A percentile compares a stretch with the other conserved stretches of the same genome.
Conservation (phyloP, 768 basidiomycete genomes). For the Tubosaeta sp. region DNA sequence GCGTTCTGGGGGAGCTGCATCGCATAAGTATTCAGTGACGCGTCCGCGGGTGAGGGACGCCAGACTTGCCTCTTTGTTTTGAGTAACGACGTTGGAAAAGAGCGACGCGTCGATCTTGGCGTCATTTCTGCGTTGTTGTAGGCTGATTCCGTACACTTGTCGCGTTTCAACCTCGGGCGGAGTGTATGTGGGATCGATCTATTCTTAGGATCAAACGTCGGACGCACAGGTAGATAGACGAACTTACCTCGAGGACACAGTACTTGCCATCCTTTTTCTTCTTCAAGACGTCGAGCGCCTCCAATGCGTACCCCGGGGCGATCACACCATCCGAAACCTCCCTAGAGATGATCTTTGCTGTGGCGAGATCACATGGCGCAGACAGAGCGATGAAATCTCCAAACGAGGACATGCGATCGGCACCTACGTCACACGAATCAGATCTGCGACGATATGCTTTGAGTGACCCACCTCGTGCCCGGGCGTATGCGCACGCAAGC, state of each 20-base stretch:
- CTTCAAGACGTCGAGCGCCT: slow-evolving; percentile 83
- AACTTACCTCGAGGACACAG: slow-evolving; percentile 83
- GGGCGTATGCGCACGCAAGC: slow-evolving; percentile 90
- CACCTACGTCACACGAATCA: slow-evolving; percentile 46
- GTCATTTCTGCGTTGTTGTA: slow-evolving; percentile 91
- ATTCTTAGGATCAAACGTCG: slow-evolving; percentile 9
- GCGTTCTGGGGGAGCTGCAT: slow-evolving; percentile 70
- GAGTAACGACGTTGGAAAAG: slow-evolving; percentile 85
- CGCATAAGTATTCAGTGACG: neutral
- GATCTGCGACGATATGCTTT: neutral
- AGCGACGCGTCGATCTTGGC: slow-evolving; percentile 75
- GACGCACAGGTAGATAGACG: neutral
- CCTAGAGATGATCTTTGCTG: slow-evolving; percentile 95
- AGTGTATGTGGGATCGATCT: slow-evolving; percentile 87
- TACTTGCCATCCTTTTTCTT: slow-evolving; percentile 99
- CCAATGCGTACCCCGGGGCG: slow-evolving; percentile 85
- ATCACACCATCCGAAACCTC: slow-evolving; percentile 99
- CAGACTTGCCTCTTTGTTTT: slow-evolving; percentile 73
- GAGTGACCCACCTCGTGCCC: slow-evolving; percentile 71
- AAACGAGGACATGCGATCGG: slow-evolving; percentile 99
- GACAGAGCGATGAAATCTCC: slow-evolving; percentile 98
- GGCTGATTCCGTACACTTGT: slow-evolving; percentile 88
- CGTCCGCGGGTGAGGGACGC: neutral
- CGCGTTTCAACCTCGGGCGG: slow-evolving; percentile 85
- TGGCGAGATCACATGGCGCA: slow-evolving; percentile 86